phyloP scores from a whole-genome alignment of 2,329 filamentous ascomycete species.

The Fusarium fracticaudum region DNA sequence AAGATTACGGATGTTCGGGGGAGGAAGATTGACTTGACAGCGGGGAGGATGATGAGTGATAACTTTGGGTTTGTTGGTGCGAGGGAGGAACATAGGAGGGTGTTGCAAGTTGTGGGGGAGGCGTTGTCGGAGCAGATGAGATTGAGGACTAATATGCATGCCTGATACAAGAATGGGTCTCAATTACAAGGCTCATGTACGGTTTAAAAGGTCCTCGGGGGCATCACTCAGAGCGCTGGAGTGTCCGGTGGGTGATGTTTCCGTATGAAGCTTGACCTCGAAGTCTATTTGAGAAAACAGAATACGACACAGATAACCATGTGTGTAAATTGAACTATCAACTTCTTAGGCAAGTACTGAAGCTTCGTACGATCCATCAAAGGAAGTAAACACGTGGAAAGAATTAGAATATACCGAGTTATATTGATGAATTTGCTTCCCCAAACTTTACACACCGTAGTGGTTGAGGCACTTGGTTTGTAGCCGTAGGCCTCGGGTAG shows the following conservation, averaged over 20 bases:
- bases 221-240: too few species aligned
- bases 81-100: constrained; percentile 53
- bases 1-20: constrained; percentile 65
- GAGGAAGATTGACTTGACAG: constrained; percentile 58
- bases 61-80: constrained; percentile 69
- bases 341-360: background rate
- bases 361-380: background rate
- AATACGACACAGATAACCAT: background rate
- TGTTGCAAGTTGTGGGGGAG: constrained; percentile 75
- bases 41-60: constrained; percentile 57
- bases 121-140: constrained; percentile 43
- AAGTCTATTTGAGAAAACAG: background rate
- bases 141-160: too few species aligned
- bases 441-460: background rate
- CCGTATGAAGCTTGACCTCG: background rate
- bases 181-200: fast-evolving
- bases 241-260: background rate
- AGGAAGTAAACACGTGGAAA: background rate
- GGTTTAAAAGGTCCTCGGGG: background rate
- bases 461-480: constrained; percentile 9
- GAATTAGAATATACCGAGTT: background rate
- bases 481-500: constrained; percentile 14
- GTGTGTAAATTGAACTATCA: background rate
- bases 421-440: background rate
- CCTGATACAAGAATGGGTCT: background rate